Base-by-base conservation (phyloP, 208 protist species). In the Acanthamoeba castellanii region DNA sequence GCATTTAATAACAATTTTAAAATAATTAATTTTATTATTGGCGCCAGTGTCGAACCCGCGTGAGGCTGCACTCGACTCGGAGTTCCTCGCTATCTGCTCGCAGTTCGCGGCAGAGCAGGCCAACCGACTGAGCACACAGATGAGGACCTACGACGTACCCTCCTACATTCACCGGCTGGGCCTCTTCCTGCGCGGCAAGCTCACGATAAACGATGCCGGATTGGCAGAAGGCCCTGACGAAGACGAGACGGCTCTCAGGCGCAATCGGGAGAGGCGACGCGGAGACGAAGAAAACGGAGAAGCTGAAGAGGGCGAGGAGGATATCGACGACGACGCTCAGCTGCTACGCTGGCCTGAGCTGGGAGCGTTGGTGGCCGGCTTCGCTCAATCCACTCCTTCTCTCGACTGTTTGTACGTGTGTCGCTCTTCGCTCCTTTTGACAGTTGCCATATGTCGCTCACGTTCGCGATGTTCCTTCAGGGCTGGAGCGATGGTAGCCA, bases 51-150 rank as follows among this genome's bases (percentile, higher is more conserved):
- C 85, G n/a, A 70, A 45, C 27, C 89, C 89, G 2, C 59, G 89
- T 1, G 89, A 93, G 89, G 59, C 89, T 42, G 89, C 89, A 30
- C 52, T 93, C 30, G 89, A 93, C 27, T 93, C 89, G 3, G 89
- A 93, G 47, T 93, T 74, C 47, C 37, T 93, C 25, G 30, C 89
- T 9, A 93, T 93, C 4, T 93, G 89, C 89, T 93, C 89, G 42
- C 59, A n/a, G 8, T 93, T 81, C 42, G 89, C 47, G 6, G 25
- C 89, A 3, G 89, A 93, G 32, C 89, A 93, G 52, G 89, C 70
- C 22, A 64, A 14, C 45, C 18, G 89, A 3, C 34, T 93, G 89
- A 74, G 34, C 27, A 81, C 89, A 34, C 89, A 93, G 45, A 68
- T 93, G 47, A 3, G 32, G 34, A 57, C 20, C 34, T 93, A 93